These are phyloP conservation scores for Bipolaris zeicola DNA, from an alignment of 2,329 filamentous ascomycete species.

Conservation along the genomic window DNA sequence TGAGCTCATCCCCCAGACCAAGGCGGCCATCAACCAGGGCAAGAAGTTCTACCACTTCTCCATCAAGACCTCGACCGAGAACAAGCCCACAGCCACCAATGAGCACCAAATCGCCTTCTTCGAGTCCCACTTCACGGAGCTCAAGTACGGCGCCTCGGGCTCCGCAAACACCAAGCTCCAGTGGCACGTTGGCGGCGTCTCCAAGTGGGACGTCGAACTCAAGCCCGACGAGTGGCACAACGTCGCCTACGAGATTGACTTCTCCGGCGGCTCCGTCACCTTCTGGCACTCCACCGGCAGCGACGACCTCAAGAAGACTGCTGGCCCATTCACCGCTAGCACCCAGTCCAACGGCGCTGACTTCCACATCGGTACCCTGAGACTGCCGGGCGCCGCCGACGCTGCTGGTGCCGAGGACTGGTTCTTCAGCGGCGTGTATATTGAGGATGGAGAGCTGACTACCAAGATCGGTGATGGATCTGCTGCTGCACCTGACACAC, in stretches of 20 bases:
- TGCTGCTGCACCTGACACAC: slow-evolving; percentile 16
- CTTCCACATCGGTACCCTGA: slow-evolving; percentile 74
- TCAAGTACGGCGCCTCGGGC: slow-evolving; percentile 65
- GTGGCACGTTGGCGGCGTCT: slow-evolving; percentile 66
- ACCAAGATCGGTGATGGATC: slow-evolving; percentile 32
- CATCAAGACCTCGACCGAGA: slow-evolving; percentile 63
- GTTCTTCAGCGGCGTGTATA: slow-evolving; percentile 74
- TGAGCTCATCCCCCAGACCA: slow-evolving; percentile 74
- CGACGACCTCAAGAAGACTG: slow-evolving; percentile 62
- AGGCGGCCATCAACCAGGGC: slow-evolving; percentile 66
- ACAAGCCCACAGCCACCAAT: slow-evolving; percentile 64
- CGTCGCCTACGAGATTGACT: slow-evolving; percentile 75
- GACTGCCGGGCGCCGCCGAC: slow-evolving; percentile 64
- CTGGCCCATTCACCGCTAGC: slow-evolving; percentile 64
- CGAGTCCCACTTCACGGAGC: slow-evolving; percentile 75
- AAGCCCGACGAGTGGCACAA: slow-evolving; percentile 73
- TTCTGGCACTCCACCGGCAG: slow-evolving; percentile 73
- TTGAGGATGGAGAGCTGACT: slow-evolving; percentile 62
- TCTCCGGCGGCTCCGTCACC: slow-evolving; percentile 64
- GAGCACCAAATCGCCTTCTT: slow-evolving; percentile 72
- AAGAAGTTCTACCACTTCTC: slow-evolving; percentile 76
- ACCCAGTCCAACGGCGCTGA: slow-evolving; percentile 71
- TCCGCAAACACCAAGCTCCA: slow-evolving; percentile 61
- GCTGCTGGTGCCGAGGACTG: slow-evolving; percentile 65
- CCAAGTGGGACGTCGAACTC: slow-evolving; percentile 67